phyloP scores from a whole-genome alignment of 2,329 filamentous ascomycete genomes.

The Botrytis fabae region DNA sequence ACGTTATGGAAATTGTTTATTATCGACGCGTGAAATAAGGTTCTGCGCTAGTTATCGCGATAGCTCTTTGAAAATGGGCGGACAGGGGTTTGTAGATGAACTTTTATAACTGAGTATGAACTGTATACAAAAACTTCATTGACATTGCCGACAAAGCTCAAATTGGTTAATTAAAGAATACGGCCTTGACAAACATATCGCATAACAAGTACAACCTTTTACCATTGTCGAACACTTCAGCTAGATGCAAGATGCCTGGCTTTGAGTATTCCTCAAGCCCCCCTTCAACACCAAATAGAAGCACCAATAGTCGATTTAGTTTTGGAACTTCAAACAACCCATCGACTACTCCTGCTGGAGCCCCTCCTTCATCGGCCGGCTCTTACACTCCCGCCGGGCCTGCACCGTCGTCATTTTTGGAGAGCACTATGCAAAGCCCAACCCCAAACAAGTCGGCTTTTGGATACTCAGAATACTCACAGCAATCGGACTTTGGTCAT shows the following conservation, averaged over 20 bases:
- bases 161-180: not conserved
- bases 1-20: conserved; percentile 16
- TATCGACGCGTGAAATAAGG: conserved; percentile 21
- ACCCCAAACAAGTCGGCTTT: conserved; percentile 38
- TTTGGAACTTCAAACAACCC: conserved; percentile 42
- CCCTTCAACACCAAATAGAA: conserved; percentile 42
- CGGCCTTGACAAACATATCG: not conserved
- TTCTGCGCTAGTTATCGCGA: conserved; percentile 23
- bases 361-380: conserved; percentile 51
- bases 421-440: conserved; percentile 49
- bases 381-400: conserved; percentile 59
- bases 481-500: conserved; percentile 37
- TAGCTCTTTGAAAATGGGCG: conserved; percentile 22
- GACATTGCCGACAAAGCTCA: conserved; percentile 7
- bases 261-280: conserved; percentile 39
- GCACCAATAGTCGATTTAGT: conserved; percentile 32
- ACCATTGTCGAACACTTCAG: not conserved
- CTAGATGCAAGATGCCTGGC: conserved; percentile 29
- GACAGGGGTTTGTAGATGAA: conserved; percentile 18
- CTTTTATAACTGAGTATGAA: conserved; percentile 12
- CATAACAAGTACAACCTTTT: conserved; percentile 1
- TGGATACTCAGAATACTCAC: conserved; percentile 37
- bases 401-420: conserved; percentile 52
- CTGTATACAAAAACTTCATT: not conserved
- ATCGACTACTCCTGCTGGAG: conserved; percentile 59